These are phyloP conservation scores for Phaeosphaeria sp. DNA, from an alignment of 2,329 filamentous ascomycete species.

Conservation along the genomic window DNA sequence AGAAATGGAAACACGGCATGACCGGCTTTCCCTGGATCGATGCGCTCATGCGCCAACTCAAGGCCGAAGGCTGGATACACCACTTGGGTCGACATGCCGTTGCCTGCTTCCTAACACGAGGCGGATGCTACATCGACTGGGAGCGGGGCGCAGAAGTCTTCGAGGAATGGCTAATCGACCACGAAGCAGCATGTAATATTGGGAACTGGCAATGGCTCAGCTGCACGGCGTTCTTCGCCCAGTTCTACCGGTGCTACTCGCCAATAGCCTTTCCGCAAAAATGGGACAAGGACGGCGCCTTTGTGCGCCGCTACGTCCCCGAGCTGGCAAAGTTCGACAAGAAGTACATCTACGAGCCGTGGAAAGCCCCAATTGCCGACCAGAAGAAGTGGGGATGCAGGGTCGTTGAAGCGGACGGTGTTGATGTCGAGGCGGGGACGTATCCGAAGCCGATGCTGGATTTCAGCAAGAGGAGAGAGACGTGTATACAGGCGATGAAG, in stretches of 20 bases:
- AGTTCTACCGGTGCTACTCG: conserved; percentile 74
- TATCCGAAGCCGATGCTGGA: conserved; percentile 84
- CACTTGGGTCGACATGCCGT: conserved; percentile 79
- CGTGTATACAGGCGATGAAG: conserved; percentile 74
- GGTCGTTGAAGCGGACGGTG: conserved; percentile 55
- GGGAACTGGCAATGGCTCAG: conserved; percentile 82
- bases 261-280: conserved; percentile 76
- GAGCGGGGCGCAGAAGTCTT: conserved; percentile 81
- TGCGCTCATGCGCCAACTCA: conserved; percentile 77
- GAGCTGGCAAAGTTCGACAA: conserved; percentile 67
- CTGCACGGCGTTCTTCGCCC: conserved; percentile 76
- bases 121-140: conserved; percentile 80
- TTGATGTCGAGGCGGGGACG: conserved; percentile 4
- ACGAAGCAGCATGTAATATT: conserved; percentile 74
- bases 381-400: conserved; percentile 72
- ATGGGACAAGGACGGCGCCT: conserved; percentile 72
- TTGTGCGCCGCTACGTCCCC: conserved; percentile 71
- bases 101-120: conserved; percentile 80
- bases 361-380: conserved; percentile 72
- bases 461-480: conserved; percentile 66
- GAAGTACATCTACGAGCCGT: conserved; percentile 81
- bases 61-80: conserved; percentile 78
- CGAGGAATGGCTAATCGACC: conserved; percentile 76
- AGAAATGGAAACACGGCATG: conserved; percentile 70
- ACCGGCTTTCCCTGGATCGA: conserved; percentile 85